Conservation (phyloP, 371 early-diverging fungal genomes). For the Synchytrium microbalum region DNA sequence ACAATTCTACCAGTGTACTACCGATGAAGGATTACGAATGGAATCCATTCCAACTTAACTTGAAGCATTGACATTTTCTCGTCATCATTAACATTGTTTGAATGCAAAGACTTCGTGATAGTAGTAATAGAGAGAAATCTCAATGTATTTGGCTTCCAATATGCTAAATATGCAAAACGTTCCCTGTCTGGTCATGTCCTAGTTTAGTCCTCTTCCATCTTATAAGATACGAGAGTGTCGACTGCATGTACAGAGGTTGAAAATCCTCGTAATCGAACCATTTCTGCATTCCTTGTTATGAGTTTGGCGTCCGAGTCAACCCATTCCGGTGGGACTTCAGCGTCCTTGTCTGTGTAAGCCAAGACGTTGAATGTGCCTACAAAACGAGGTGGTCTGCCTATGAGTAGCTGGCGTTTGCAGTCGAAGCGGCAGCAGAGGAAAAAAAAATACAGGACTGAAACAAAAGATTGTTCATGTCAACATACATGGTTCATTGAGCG, state of each 20-base stretch:
- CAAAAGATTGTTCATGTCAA: not conserved
- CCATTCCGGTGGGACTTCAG: constrained; percentile 81
- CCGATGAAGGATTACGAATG: too few species aligned
- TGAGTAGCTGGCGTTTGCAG: not conserved
- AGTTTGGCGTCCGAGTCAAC: constrained; percentile 68
- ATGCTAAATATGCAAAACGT: too few species aligned
- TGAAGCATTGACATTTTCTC: too few species aligned
- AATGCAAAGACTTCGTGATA: too few species aligned
- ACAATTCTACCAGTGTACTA: too few species aligned
- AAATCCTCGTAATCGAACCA: constrained; percentile 71
- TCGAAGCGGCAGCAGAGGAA: not conserved
- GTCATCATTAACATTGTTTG: too few species aligned
- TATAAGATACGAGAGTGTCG: constrained; percentile 76
- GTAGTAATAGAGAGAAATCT: too few species aligned
- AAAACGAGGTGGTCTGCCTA: not conserved
- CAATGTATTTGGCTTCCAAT: too few species aligned
- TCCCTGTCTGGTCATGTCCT: too few species aligned
- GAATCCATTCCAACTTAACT: too few species aligned
- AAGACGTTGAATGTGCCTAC: constrained; percentile 79
- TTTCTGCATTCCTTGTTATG: constrained; percentile 71
- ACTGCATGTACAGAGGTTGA: constrained; percentile 75
- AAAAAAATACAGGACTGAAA: not conserved
- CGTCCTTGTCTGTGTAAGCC: constrained; percentile 79
- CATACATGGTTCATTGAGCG: constrained; percentile 78
- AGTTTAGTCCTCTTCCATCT: not conserved